These are phyloP conservation scores for Ogataea nonfermentans DNA, from an alignment of 805 yeast genomes.

Conservation along the genomic window DNA sequence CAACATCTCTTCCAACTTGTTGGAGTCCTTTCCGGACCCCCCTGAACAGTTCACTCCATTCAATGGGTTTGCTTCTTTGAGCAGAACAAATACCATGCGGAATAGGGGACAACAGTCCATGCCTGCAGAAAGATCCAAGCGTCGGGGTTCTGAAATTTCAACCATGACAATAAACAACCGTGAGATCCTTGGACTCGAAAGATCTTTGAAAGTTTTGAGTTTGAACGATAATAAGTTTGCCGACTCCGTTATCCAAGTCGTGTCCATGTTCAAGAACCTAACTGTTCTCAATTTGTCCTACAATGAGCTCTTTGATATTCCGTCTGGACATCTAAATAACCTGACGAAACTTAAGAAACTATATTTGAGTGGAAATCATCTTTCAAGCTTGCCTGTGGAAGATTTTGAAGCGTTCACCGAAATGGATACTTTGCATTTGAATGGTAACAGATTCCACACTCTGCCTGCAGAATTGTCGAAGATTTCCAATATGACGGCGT, in stretches of 20 bases:
- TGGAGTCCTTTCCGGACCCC: slow-evolving; percentile 59
- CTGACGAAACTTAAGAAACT: slow-evolving; percentile 59
- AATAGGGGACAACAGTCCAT: slow-evolving; percentile 1
- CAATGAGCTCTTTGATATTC: slow-evolving; percentile 80
- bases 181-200: slow-evolving; percentile 20
- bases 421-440: slow-evolving; percentile 63
- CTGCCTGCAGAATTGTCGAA: slow-evolving; percentile 86
- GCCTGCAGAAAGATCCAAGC: slow-evolving; percentile 3
- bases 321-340: slow-evolving; percentile 63
- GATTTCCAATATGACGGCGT: slow-evolving; percentile 56
- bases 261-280: slow-evolving; percentile 58
- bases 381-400: slow-evolving; percentile 80
- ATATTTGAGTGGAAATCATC: slow-evolving; percentile 78
- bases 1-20: slow-evolving; percentile 72
- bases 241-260: slow-evolving; percentile 70
- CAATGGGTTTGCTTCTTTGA: slow-evolving; percentile 11
- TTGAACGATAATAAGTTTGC: slow-evolving; percentile 81
- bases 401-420: slow-evolving; percentile 64
- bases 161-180: slow-evolving; percentile 4
- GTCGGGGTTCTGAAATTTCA: slow-evolving; percentile 18
- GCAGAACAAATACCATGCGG: slow-evolving; percentile 5
- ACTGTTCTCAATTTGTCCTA: slow-evolving; percentile 73
- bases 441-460: slow-evolving; percentile 81
- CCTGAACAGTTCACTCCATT: slow-evolving; percentile 29
- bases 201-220: slow-evolving; percentile 49